A percentile compares a stretch with the other conserved stretches of the same genome.
Evolutionary conservation across 805 yeast species (phyloP).

Genomic region (Sungouiella blattae): DNA sequence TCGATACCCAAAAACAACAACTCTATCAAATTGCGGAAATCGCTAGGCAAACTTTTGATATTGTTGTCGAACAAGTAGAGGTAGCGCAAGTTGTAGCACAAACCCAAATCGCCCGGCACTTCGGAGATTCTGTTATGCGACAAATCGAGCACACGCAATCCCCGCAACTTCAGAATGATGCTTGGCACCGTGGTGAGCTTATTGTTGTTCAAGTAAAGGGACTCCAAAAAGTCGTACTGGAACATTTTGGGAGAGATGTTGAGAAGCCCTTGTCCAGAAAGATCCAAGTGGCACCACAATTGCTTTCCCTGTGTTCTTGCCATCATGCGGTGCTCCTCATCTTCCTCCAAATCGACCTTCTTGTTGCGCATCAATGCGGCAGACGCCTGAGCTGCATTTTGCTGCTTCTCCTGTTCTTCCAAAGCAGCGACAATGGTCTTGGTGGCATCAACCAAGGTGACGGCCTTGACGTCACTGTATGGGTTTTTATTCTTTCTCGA

Average conservation of each 20-base stretch:
- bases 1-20: constrained; percentile 87
- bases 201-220: constrained; percentile 84
- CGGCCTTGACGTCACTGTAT: constrained; percentile 34
- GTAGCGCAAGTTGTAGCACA: constrained; percentile 74
- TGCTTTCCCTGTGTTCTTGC: constrained; percentile 63
- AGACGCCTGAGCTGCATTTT: constrained; percentile 28
- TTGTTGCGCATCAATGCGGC: constrained; percentile 39
- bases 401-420: constrained; percentile 39
- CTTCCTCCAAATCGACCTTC: constrained; percentile 53
- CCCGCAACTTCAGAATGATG: constrained; percentile 61
- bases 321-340: constrained; percentile 62
- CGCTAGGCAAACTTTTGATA: constrained; percentile 70
- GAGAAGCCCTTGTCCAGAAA: constrained; percentile 82
- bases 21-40: constrained; percentile 81
- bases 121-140: constrained; percentile 69
- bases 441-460: constrained; percentile 42
- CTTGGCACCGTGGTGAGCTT: constrained; percentile 66
- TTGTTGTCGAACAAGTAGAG: constrained; percentile 86
- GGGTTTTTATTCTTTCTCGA: constrained; percentile 48
- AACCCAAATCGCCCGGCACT: constrained; percentile 83
- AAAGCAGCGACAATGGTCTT: constrained; percentile 30
- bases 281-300: constrained; percentile 91
- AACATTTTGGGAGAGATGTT: constrained; percentile 70
- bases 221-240: constrained; percentile 79
- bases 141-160: constrained; percentile 78